Percentiles rank a stretch among this genome's conserved stretches.
Conservation (phyloP, 345 rosid species). For the Gossypium arboreum region DNA sequence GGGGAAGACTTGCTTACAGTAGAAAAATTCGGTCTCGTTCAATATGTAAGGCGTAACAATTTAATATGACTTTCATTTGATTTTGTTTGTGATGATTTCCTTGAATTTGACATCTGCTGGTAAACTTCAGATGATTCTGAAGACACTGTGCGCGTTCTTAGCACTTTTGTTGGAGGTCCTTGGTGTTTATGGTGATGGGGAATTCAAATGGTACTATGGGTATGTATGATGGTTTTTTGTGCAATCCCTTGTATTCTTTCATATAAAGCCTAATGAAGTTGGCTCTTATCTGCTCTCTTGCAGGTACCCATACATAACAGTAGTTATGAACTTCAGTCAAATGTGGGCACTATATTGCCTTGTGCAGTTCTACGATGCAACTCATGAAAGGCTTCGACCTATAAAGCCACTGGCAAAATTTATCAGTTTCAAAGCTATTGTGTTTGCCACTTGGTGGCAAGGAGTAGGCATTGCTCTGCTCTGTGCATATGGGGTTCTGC, state of each 20-base stretch:
- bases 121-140: slow-evolving; percentile 74
- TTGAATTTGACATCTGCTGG: slow-evolving; percentile 12
- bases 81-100: neutral
- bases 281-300: slow-evolving; percentile 8
- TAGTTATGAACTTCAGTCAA: slow-evolving; percentile 85
- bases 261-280: neutral
- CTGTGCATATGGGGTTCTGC: slow-evolving; percentile 54
- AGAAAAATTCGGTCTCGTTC: slow-evolving; percentile 76
- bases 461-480: slow-evolving; percentile 73
- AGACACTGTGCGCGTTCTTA: slow-evolving; percentile 74
- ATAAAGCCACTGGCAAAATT: slow-evolving; percentile 83
- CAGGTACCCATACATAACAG: slow-evolving; percentile 77
- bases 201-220: slow-evolving; percentile 88
- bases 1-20: slow-evolving; percentile 63
- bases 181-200: slow-evolving; percentile 74
- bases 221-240: slow-evolving; percentile 25
- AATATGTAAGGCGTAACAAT: slow-evolving; percentile 50
- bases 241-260: neutral
- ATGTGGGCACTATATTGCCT: slow-evolving; percentile 95
- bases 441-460: slow-evolving; percentile 98
- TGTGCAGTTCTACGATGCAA: slow-evolving; percentile 76
- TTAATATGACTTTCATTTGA: neutral
- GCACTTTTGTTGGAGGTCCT: slow-evolving; percentile 64
- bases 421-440: slow-evolving; percentile 92
- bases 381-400: slow-evolving; percentile 66